Evolutionary conservation across 2,329 filamentous ascomycete species (phyloP).

Genomic region (Coniochaeta hoffmannii): DNA sequence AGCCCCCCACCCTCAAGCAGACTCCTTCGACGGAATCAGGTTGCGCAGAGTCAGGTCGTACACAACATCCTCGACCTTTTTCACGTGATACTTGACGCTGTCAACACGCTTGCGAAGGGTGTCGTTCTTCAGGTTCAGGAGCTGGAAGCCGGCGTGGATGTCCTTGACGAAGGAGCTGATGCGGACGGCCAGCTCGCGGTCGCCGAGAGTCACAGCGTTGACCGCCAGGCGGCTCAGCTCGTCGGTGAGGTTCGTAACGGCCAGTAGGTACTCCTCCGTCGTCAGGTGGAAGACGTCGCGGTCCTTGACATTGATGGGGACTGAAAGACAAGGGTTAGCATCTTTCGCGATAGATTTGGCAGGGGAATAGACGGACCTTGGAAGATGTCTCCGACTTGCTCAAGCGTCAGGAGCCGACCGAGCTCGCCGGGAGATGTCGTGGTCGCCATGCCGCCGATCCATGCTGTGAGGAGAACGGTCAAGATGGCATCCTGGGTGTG

Average conservation of each 20-base stretch:
- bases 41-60: slow-evolving; percentile 90
- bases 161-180: slow-evolving; percentile 94
- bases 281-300: slow-evolving; percentile 88
- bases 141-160: slow-evolving; percentile 89
- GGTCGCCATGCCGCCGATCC: slow-evolving; percentile 66
- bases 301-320: slow-evolving; percentile 87
- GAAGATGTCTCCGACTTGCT: slow-evolving; percentile 75
- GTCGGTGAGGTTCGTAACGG: slow-evolving; percentile 79
- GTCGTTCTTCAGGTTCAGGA: slow-evolving; percentile 97
- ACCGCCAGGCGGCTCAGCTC: slow-evolving; percentile 86
- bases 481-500: slow-evolving; percentile 72
- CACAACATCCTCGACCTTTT: slow-evolving; percentile 96
- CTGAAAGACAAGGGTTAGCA: slow-evolving; percentile 32
- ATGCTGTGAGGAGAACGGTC: slow-evolving; percentile 53
- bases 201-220: slow-evolving; percentile 88
- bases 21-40: slow-evolving; percentile 50
- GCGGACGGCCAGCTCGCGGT: slow-evolving; percentile 76
- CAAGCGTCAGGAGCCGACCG: slow-evolving; percentile 72
- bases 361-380: slow-evolving; percentile 23
- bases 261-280: slow-evolving; percentile 93
- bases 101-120: slow-evolving; percentile 80
- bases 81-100: slow-evolving; percentile 93
- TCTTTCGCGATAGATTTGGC: background rate
- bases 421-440: slow-evolving; percentile 44
- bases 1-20: background rate